phyloP scores from a whole-genome alignment of 148 eudicot species.

The Gaultheria prostrata region DNA sequence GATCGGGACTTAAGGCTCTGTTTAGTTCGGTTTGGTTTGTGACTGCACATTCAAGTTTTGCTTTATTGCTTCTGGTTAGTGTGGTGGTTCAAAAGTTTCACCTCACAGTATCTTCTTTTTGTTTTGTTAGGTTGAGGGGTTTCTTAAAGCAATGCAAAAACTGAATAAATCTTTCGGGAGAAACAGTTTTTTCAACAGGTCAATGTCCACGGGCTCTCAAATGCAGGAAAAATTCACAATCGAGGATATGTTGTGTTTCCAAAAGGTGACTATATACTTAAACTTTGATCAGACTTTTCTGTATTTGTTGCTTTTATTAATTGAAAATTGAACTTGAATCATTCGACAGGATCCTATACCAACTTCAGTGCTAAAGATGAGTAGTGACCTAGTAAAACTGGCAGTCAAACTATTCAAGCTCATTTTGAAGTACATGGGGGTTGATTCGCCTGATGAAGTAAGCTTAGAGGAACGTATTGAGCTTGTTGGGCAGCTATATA shows the following conservation, averaged over 20 bases:
- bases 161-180: constrained; percentile 81
- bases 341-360: constrained; percentile 90
- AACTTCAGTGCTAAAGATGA: constrained; percentile 84
- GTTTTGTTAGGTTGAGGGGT: constrained; percentile 76
- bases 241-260: constrained; percentile 97
- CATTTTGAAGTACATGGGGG: constrained; percentile 90
- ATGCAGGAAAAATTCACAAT: constrained; percentile 74
- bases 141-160: constrained; percentile 91
- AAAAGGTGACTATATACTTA: constrained; percentile 51
- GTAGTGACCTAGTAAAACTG: constrained; percentile 62
- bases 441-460: constrained; percentile 72
- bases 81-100: neutral
- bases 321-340: constrained; percentile 10
- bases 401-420: constrained; percentile 81
- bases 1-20: neutral
- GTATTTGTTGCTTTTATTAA: constrained; percentile 5
- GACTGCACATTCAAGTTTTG: neutral
- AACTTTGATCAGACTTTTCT: constrained; percentile 9
- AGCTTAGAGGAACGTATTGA: constrained; percentile 88
- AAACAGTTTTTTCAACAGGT: constrained; percentile 76
- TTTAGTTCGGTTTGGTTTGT: neutral
- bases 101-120: neutral
- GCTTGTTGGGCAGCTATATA: constrained; percentile 77
- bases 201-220: constrained; percentile 52
- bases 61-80: constrained; percentile 4